These are phyloP conservation scores for Actinomucor elegans DNA, from an alignment of 371 early-diverging fungal species.

Conservation along the genomic window DNA sequence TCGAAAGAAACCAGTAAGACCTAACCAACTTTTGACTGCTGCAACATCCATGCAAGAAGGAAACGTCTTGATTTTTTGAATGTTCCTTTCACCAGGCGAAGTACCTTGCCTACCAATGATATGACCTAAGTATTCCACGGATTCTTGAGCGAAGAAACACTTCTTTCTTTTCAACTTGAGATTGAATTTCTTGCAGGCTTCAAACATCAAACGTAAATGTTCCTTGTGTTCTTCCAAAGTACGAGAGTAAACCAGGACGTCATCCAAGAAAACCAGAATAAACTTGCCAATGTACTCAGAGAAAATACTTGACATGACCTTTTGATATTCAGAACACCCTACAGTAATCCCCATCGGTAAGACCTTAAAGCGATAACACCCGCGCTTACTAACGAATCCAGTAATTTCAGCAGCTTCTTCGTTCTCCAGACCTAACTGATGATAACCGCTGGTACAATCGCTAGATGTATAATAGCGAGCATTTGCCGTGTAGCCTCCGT, in stretches of 20 bases:
- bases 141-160: conserved; percentile 30
- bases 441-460: too few species aligned
- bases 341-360: not conserved
- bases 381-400: conserved; percentile 49
- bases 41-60: conserved; percentile 8
- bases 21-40: conserved; percentile 29
- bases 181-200: not conserved
- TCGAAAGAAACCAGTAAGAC: conserved; percentile 33
- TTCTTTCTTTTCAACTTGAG: conserved; percentile 42
- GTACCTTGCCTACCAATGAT: conserved; percentile 28
- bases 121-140: conserved; percentile 38
- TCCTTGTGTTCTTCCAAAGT: too few species aligned
- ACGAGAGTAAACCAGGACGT: conserved; percentile 42
- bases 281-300: too few species aligned
- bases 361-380: conserved; percentile 44
- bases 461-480: too few species aligned
- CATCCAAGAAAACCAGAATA: conserved; percentile 55
- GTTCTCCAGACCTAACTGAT: too few species aligned
- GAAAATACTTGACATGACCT: conserved; percentile 28
- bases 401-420: conserved; percentile 8
- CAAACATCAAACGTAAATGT: conserved; percentile 35
- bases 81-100: conserved; percentile 5
- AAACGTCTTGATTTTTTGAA: conserved; percentile 1
- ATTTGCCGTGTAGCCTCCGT: too few species aligned
- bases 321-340: conserved; percentile 7